Conservation (phyloP, 768 basidiomycete species). For the Lactarius sanguifluus region DNA sequence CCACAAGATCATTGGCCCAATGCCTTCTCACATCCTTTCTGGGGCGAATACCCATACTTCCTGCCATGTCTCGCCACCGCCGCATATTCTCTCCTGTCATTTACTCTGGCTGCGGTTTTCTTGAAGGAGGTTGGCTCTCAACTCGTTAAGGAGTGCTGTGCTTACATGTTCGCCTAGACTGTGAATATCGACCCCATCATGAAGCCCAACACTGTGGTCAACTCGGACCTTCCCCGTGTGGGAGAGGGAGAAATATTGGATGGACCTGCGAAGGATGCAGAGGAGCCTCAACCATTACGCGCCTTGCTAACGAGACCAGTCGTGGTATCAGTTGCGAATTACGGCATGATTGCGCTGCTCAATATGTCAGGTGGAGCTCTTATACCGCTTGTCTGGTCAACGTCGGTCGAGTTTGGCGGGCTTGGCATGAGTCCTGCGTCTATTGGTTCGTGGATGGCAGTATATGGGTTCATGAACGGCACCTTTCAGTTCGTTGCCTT, state of each 20-base stretch:
- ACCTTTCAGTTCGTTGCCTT: conserved; percentile 42
- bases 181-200: neutral
- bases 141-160: neutral
- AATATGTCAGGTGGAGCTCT: conserved; percentile 43
- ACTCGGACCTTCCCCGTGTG: neutral
- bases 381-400: conserved; percentile 46
- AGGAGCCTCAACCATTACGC: conserved; percentile 37
- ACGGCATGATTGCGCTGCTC: conserved; percentile 43
- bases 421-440: conserved; percentile 39
- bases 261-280: neutral
- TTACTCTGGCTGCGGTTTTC: conserved; percentile 4
- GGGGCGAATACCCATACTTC: conserved; percentile 33
- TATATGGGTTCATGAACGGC: conserved; percentile 40
- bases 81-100: neutral
- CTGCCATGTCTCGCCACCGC: conserved; percentile 28
- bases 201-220: neutral
- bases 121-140: conserved; percentile 14
- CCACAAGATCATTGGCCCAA: conserved; percentile 31
- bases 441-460: conserved; percentile 42
- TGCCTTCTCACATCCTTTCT: conserved; percentile 29
- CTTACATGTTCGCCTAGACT: conserved; percentile 6
- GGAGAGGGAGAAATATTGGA: neutral
- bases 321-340: conserved; percentile 46
- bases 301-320: conserved; percentile 38
- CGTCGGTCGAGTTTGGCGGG: conserved; percentile 44